These are phyloP conservation scores for Spizellomyces punctatus DNA, from an alignment of 192 early-diverging fungal genomes.

Conservation along the genomic window DNA sequence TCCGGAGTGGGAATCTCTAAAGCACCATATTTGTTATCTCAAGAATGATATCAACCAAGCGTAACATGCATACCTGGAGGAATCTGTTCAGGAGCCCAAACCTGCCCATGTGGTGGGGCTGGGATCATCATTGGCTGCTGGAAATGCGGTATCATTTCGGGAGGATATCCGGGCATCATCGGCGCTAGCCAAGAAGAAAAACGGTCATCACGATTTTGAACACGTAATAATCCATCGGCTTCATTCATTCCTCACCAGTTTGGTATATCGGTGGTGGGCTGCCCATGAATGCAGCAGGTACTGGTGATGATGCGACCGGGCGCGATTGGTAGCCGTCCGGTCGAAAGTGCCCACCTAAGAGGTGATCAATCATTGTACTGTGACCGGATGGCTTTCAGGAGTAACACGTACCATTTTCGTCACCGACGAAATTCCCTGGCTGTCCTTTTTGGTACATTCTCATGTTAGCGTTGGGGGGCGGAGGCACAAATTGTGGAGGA, in stretches of 20 bases:
- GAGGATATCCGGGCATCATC: slow-evolving; percentile 16
- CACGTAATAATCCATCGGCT: not conserved
- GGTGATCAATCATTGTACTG: too few relatives aligned
- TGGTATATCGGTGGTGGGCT: slow-evolving; percentile 27
- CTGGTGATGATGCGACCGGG: not conserved
- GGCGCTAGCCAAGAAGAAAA: slow-evolving; percentile 1
- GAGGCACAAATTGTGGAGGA: slow-evolving; percentile 14
- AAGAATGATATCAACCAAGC: too few relatives aligned
- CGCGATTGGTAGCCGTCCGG: not conserved
- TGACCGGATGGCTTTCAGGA: too few relatives aligned
- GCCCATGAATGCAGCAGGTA: slow-evolving; percentile 6
- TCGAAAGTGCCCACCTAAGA: not conserved
- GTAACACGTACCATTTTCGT: not conserved
- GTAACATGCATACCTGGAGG: too few relatives aligned
- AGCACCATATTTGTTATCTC: too few relatives aligned
- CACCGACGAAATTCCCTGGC: not conserved
- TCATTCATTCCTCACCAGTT: slow-evolving; percentile 6
- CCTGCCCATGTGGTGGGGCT: slow-evolving; percentile 11
- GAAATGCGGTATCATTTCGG: slow-evolving; percentile 27
- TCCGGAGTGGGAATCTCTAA: too few relatives aligned
- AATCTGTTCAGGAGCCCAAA: not conserved
- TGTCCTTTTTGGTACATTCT: slow-evolving; percentile 21
- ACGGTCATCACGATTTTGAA: not conserved
- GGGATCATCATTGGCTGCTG: slow-evolving; percentile 35
- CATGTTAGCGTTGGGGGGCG: slow-evolving; percentile 12